A percentile compares a stretch with the other conserved stretches of the same genome.
Conservation (phyloP, 768 basidiomycete genomes). For the Suillus subaureus region DNA sequence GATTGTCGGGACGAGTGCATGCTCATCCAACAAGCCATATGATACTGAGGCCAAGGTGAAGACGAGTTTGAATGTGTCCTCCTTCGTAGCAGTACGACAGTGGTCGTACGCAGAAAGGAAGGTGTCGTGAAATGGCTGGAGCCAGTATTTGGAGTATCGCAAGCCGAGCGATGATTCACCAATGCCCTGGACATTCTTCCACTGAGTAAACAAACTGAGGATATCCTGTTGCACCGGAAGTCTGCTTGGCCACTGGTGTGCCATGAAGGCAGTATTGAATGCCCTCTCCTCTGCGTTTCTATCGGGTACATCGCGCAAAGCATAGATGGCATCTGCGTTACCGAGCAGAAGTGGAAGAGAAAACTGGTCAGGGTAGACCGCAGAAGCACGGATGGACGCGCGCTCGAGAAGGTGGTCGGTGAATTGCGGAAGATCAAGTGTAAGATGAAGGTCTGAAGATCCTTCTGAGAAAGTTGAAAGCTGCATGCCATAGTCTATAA, state of each 20-base stretch:
- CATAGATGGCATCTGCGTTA: not conserved
- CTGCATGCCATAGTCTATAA: not conserved
- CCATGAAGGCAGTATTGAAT: not conserved
- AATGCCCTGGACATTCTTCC: not conserved
- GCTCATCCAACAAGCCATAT: not conserved
- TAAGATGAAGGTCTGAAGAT: not conserved
- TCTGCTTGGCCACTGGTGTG: not conserved
- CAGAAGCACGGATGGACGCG: constrained; percentile 11
- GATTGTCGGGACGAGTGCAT: not conserved
- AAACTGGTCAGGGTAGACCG: not conserved
- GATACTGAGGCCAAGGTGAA: not conserved
- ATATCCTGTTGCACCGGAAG: not conserved
- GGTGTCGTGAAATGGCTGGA: not conserved
- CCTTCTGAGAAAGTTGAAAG: not conserved
- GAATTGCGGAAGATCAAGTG: not conserved
- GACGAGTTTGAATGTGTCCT: not conserved
- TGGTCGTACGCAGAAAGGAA: not conserved
- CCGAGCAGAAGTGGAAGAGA: not conserved
- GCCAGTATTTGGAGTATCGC: not conserved
- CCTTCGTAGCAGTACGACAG: not conserved
- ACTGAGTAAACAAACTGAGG: not conserved
- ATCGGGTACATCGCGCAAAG: not conserved
- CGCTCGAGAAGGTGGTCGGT: not conserved
- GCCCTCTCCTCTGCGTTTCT: not conserved
- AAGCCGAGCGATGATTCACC: not conserved